A percentile compares a stretch with the other conserved stretches of the same genome.
These are phyloP conservation scores for Nitzschia sp. DNA, from an alignment of 108 stramenopile genomes.

Conservation along the genomic window DNA sequence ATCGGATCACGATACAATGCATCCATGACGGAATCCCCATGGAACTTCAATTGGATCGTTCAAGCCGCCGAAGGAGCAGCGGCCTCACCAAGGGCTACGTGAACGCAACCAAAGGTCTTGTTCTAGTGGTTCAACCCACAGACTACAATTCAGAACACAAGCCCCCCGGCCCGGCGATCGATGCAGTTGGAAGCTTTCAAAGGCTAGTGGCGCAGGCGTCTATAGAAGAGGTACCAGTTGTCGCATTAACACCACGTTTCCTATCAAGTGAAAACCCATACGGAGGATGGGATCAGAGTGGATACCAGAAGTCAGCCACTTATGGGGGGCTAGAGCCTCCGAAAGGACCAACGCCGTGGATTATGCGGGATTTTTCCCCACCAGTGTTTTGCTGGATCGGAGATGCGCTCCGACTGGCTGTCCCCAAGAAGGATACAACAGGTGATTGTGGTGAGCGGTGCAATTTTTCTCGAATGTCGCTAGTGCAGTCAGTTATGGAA, in stretches of 20 bases:
- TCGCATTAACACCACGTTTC: constrained; percentile 68
- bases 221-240: constrained; percentile 46
- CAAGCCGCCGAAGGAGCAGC: constrained; percentile 22
- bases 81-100: constrained; percentile 18
- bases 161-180: constrained; percentile 40
- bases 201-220: constrained; percentile 49
- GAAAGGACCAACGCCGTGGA: constrained; percentile 69
- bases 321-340: constrained; percentile 77
- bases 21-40: constrained; percentile 42
- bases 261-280: constrained; percentile 29
- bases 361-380: constrained; percentile 73
- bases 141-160: constrained; percentile 54
- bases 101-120: constrained; percentile 34
- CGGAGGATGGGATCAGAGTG: constrained; percentile 62
- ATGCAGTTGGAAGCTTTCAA: constrained; percentile 40
- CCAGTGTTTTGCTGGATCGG: constrained; percentile 76
- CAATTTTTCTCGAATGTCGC: constrained; percentile 27
- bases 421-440: background rate
- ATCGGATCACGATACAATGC: constrained; percentile 45
- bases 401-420: constrained; percentile 15
- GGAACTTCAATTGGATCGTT: background rate
- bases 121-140: constrained; percentile 68
- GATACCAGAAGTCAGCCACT: constrained; percentile 55
- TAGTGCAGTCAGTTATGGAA: constrained; percentile 65
- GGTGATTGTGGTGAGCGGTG: background rate